A percentile compares a stretch with the other conserved stretches of the same genome.
Evolutionary conservation across 148 eudicot genomes (phyloP).

Genomic region (Simmondsia chinensis): DNA sequence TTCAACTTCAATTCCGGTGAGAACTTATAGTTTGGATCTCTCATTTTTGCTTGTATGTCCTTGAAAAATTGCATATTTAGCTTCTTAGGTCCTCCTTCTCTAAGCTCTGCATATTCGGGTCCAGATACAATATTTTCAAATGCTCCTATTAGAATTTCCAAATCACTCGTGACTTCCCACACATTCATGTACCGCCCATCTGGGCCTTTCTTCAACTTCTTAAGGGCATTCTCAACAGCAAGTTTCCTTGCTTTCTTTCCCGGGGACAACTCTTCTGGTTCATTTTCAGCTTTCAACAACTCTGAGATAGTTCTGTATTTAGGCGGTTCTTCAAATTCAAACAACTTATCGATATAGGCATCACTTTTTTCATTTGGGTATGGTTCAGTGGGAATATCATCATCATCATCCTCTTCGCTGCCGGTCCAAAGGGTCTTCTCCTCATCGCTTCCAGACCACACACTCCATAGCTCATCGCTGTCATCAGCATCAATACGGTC

Average conservation of each 20-base stretch:
- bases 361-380: conserved; percentile 90
- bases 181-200: conserved; percentile 90
- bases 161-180: conserved; percentile 95
- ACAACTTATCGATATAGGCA: conserved; percentile 65
- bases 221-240: conserved; percentile 88
- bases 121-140: conserved; percentile 92
- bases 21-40: conserved; percentile 82
- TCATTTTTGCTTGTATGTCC: conserved; percentile 91
- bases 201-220: conserved; percentile 90
- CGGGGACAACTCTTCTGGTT: conserved; percentile 83
- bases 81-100: conserved; percentile 83
- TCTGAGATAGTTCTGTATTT: conserved; percentile 67
- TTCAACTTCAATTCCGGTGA: conserved; percentile 84
- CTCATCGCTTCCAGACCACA: conserved; percentile 90
- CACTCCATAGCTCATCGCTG: conserved; percentile 75
- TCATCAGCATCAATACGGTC: conserved; percentile 87
- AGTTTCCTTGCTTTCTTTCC: conserved; percentile 91
- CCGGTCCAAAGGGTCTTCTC: conserved; percentile 94
- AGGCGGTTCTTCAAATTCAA: conserved; percentile 86
- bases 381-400: conserved; percentile 80
- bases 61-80: conserved; percentile 82
- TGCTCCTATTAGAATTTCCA: conserved; percentile 84
- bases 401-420: conserved; percentile 77
- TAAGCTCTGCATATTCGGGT: conserved; percentile 89
- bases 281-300: conserved; percentile 60